These are phyloP conservation scores for Fusarium odoratissimum DNA, from an alignment of 2,329 filamentous ascomycete species.

Conservation along the genomic window DNA sequence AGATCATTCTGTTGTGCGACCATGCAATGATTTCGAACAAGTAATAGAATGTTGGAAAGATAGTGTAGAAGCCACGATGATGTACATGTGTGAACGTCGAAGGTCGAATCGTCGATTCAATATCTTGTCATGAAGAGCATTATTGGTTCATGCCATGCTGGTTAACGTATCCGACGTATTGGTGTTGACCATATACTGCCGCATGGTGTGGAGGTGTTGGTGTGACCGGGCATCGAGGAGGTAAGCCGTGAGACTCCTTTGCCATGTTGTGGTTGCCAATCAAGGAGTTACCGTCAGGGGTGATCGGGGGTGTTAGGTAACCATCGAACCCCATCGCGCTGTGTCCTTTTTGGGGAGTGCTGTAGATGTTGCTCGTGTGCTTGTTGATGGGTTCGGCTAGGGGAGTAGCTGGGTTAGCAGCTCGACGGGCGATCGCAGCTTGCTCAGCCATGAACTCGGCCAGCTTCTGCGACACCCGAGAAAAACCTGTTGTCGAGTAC, in stretches of 20 bases:
- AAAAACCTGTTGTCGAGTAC: slow-evolving; percentile 66
- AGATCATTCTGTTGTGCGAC: slow-evolving; percentile 47
- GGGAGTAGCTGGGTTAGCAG: slow-evolving; percentile 68
- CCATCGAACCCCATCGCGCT: slow-evolving; percentile 75
- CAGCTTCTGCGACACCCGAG: slow-evolving; percentile 65
- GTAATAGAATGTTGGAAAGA: slow-evolving; percentile 40
- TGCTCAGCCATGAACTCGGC: slow-evolving; percentile 70
- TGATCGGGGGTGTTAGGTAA: slow-evolving; percentile 87
- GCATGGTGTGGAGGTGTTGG: slow-evolving; percentile 65
- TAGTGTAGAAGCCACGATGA: slow-evolving; percentile 27
- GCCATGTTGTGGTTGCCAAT: slow-evolving; percentile 56
- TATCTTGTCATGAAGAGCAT: slow-evolving; percentile 45
- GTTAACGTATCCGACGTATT: slow-evolving; percentile 54
- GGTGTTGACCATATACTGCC: slow-evolving; percentile 50
- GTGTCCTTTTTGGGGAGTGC: slow-evolving; percentile 82
- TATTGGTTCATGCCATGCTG: slow-evolving; percentile 58
- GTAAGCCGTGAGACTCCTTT: slow-evolving; percentile 61
- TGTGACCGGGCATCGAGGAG: slow-evolving; percentile 70
- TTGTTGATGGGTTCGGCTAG: slow-evolving; percentile 65
- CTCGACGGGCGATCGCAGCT: slow-evolving; percentile 64
- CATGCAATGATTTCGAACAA: slow-evolving; percentile 50
- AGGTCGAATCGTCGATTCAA: slow-evolving; percentile 18
- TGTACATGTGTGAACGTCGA: slow-evolving; percentile 15
- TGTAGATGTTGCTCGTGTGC: slow-evolving; percentile 70
- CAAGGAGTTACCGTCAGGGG: slow-evolving; percentile 75